phyloP scores from a whole-genome alignment of 257 asterid species.

The Lycium ferocissimum region DNA sequence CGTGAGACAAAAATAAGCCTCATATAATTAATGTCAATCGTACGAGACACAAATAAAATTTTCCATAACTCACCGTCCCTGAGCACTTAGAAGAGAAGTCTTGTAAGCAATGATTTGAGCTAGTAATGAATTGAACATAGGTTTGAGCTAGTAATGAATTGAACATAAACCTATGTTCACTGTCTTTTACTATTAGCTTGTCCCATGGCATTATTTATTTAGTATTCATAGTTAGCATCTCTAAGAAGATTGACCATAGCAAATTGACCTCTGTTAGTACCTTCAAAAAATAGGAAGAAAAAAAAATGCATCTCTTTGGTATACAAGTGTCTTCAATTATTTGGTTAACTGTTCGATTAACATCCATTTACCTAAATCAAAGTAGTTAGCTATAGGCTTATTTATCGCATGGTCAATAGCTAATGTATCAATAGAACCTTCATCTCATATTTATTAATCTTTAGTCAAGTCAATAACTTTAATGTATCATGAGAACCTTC shows the following conservation, averaged over 20 bases:
- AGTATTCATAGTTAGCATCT: background rate
- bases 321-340: background rate
- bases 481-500: background rate
- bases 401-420: background rate
- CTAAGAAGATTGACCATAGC: background rate
- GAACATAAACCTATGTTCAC: background rate
- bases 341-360: background rate
- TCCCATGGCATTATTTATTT: background rate
- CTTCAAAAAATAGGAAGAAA: background rate
- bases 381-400: background rate
- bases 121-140: no score
- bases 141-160: background rate
- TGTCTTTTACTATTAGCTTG: background rate
- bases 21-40: background rate
- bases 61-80: background rate
- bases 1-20: no score
- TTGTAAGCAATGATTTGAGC: background rate
- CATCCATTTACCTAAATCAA: background rate
- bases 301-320: background rate
- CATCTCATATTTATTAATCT: background rate
- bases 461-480: background rate
- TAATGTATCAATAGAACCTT: constrained; percentile 1
- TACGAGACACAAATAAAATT: background rate
- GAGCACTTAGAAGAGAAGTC: background rate
- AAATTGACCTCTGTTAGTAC: background rate